These are phyloP conservation scores for Linnemannia exigua DNA, from an alignment of 192 early-diverging fungal genomes.

Conservation along the genomic window DNA sequence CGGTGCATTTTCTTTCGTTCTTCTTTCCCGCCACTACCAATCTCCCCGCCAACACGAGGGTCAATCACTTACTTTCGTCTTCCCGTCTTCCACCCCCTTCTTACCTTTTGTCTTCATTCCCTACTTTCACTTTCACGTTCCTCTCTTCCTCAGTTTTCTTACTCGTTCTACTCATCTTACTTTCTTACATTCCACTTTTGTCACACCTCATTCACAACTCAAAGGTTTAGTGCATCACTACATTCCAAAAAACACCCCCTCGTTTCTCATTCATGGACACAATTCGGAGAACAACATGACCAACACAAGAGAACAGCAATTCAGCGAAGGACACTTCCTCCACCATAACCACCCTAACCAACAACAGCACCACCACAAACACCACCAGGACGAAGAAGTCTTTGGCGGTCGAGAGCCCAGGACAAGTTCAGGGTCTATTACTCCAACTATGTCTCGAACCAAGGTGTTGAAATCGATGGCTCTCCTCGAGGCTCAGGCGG, in stretches of 20 bases:
- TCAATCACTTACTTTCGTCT: background rate
- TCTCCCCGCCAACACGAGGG: background rate
- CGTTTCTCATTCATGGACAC: background rate
- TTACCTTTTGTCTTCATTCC: background rate
- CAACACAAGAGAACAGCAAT: background rate
- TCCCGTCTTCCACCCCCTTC: background rate
- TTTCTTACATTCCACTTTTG: background rate
- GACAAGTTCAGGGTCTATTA: background rate
- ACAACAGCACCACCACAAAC: background rate
- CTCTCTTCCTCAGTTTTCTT: background rate
- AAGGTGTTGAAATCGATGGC: conserved; percentile 31
- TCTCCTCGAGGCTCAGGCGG: conserved; percentile 43
- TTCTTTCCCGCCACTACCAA: conserved; percentile 1
- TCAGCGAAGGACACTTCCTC: background rate
- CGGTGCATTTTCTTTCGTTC: background rate
- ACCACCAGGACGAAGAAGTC: background rate
- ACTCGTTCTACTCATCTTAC: background rate
- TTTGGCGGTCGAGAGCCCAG: background rate
- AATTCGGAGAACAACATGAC: background rate
- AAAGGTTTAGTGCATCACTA: background rate
- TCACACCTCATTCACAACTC: background rate
- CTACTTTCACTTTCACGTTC: too few species aligned
- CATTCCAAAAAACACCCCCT: background rate
- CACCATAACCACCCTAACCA: background rate
- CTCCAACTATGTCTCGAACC: conserved; percentile 14